Conservation (phyloP, 768 basidiomycete genomes). For the Termitomyces sp. region DNA sequence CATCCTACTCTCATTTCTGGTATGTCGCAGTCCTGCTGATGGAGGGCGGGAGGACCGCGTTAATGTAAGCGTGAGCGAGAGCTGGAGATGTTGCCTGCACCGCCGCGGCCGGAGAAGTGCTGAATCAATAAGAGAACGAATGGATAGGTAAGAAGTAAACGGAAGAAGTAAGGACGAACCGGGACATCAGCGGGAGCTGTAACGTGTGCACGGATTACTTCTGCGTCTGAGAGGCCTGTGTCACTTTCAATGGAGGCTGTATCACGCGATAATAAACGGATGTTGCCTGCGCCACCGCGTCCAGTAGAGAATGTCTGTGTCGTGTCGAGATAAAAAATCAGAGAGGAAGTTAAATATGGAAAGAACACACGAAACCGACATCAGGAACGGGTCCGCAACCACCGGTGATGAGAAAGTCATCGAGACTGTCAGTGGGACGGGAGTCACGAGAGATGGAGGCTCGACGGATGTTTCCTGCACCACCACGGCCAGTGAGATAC, state of each 20-base stretch:
- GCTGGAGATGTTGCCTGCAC: slow-evolving; percentile 55
- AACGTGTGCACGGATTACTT: too few relatives aligned
- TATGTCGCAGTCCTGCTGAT: too few relatives aligned
- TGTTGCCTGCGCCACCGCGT: too few relatives aligned
- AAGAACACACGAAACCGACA: too few relatives aligned
- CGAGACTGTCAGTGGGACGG: slow-evolving; percentile 37
- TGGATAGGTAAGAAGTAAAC: slow-evolving; percentile 1
- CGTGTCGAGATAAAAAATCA: too few relatives aligned
- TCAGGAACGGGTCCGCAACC: too few relatives aligned
- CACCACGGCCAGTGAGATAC: slow-evolving; percentile 72
- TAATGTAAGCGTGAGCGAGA: slow-evolving; percentile 50
- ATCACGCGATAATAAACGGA: slow-evolving; percentile 72
- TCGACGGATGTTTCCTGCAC: slow-evolving; percentile 62
- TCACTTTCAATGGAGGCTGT: slow-evolving; percentile 15
- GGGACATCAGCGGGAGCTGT: too few relatives aligned
- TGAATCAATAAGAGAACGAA: slow-evolving; percentile 8
- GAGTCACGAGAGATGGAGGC: slow-evolving; percentile 43
- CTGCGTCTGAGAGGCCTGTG: too few relatives aligned
- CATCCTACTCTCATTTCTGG: too few relatives aligned
- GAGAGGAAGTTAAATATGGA: too few relatives aligned
- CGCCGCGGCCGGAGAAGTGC: slow-evolving; percentile 67
- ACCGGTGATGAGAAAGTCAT: slow-evolving; percentile 52
- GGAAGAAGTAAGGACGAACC: slow-evolving; percentile 27
- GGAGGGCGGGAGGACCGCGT: too few relatives aligned
- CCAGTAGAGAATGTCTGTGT: too few relatives aligned